Conservation (phyloP, 306 rosid genomes). For the Macrotyloma uniflorum region DNA sequence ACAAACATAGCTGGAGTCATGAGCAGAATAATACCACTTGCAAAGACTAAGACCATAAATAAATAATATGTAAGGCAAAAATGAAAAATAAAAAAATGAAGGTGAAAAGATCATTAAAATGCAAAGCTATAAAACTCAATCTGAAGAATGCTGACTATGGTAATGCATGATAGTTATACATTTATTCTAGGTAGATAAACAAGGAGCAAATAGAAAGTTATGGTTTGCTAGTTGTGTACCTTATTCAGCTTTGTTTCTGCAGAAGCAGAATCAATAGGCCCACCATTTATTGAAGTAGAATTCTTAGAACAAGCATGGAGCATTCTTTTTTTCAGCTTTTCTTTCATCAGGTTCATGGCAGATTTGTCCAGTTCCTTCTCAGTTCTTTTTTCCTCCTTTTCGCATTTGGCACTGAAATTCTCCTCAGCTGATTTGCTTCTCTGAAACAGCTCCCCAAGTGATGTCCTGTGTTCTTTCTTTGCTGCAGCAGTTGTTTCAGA, state of each 20-base stretch:
- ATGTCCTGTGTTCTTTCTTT: slow-evolving; percentile 83
- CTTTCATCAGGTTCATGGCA: slow-evolving; percentile 67
- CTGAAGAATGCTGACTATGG: background rate
- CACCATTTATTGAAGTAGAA: slow-evolving; percentile 49
- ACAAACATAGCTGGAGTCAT: slow-evolving; percentile 30
- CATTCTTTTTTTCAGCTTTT: slow-evolving; percentile 74
- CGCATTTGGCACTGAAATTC: slow-evolving; percentile 51
- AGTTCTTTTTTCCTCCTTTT: slow-evolving; percentile 57
- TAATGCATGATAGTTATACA: background rate
- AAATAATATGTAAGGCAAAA: background rate
- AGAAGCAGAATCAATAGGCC: slow-evolving; percentile 65
- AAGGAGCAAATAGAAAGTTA: background rate
- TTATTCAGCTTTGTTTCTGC: slow-evolving; percentile 80
- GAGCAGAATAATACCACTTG: slow-evolving; percentile 4
- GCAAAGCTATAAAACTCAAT: background rate
- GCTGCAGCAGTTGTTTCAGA: slow-evolving; percentile 65
- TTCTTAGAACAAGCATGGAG: slow-evolving; percentile 62
- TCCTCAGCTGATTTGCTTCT: slow-evolving; percentile 74
- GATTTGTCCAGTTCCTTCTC: slow-evolving; percentile 72
- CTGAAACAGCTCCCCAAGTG: slow-evolving; percentile 89
- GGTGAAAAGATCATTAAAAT: background rate
- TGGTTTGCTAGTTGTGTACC: slow-evolving; percentile 48
- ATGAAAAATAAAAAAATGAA: background rate
- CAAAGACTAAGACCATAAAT: background rate
- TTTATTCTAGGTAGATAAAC: slow-evolving; percentile 1